Percentiles rank a stretch among this genome's conserved stretches.
Evolutionary conservation across 2,329 filamentous ascomycete genomes (phyloP).

Genomic region (Phialophora expanda): DNA sequence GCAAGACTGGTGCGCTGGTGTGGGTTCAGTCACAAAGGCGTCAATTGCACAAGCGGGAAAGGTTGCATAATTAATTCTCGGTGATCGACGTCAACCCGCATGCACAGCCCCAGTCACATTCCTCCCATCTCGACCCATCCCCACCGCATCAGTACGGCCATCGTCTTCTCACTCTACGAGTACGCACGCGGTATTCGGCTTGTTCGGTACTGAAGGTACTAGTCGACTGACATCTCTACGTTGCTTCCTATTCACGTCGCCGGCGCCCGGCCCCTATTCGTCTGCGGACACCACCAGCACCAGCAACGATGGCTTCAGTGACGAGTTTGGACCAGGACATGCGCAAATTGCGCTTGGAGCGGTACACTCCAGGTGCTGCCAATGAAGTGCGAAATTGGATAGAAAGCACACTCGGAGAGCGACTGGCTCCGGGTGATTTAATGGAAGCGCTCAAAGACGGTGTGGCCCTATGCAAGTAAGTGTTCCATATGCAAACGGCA

Average conservation of each 20-base stretch:
- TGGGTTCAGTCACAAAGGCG: constrained; percentile 1
- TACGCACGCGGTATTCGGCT: constrained; percentile 11
- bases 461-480: constrained; percentile 85
- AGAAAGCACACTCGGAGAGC: constrained; percentile 76
- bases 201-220: neutral
- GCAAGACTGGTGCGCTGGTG: constrained; percentile 26
- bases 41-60: neutral
- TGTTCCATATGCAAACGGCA: neutral
- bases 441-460: constrained; percentile 89
- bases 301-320: constrained; percentile 79
- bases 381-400: constrained; percentile 87
- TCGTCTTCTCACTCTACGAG: neutral
- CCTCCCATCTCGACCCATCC: constrained; percentile 2
- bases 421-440: constrained; percentile 74
- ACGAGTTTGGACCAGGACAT: constrained; percentile 93
- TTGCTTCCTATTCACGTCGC: neutral
- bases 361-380: constrained; percentile 89
- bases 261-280: too few species aligned
- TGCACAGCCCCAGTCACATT: constrained; percentile 10
- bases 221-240: neutral
- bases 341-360: constrained; percentile 86
- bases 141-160: constrained; percentile 3
- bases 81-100: constrained; percentile 34
- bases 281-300: neutral
- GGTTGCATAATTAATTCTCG: constrained; percentile 17